A percentile compares a stretch with the other conserved stretches of the same genome.
These are phyloP conservation scores for Daldinia bambusicola DNA, from an alignment of 495 filamentous ascomycete genomes.

Conservation along the genomic window DNA sequence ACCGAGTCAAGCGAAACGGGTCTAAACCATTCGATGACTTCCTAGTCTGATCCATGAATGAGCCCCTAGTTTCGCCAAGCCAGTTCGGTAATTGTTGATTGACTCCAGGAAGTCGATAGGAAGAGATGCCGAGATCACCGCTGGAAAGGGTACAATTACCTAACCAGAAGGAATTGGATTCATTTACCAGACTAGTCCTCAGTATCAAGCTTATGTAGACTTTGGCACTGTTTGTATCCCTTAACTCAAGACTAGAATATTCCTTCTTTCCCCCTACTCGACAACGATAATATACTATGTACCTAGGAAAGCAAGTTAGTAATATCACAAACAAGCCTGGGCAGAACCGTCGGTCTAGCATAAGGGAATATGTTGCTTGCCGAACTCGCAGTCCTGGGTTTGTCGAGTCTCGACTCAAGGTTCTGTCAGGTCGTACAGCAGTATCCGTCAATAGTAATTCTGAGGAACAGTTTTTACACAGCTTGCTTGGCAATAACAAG, in stretches of 20 bases:
- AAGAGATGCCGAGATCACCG: slow-evolving; percentile 36
- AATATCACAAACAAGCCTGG: slow-evolving; percentile 33
- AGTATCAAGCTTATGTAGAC: background rate
- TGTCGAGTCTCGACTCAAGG: slow-evolving; percentile 5
- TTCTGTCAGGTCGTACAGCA: slow-evolving; percentile 13
- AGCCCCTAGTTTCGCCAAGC: slow-evolving; percentile 42
- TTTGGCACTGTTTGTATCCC: slow-evolving; percentile 27
- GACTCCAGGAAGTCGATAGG: slow-evolving; percentile 20
- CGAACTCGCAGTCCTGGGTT: slow-evolving; percentile 11
- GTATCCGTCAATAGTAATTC: slow-evolving; percentile 15
- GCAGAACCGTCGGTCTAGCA: slow-evolving; percentile 34
- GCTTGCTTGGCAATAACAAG: slow-evolving; percentile 5
- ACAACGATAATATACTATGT: background rate
- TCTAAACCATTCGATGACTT: slow-evolving; percentile 29
- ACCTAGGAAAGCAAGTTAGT: slow-evolving; percentile 20
- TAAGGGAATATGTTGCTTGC: slow-evolving; percentile 32
- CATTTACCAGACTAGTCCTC: slow-evolving; percentile 10
- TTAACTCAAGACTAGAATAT: background rate
- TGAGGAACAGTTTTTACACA: slow-evolving; percentile 7
- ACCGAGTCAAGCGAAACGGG: slow-evolving; percentile 38
- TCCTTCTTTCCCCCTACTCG: slow-evolving; percentile 3
- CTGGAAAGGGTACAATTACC: slow-evolving; percentile 13
- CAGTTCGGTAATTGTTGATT: slow-evolving; percentile 37
- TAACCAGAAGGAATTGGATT: slow-evolving; percentile 5
- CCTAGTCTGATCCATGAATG: slow-evolving; percentile 29